Evolutionary conservation across 129 eudicot genomes (phyloP).

Genomic region (Escallonia herrerae): DNA sequence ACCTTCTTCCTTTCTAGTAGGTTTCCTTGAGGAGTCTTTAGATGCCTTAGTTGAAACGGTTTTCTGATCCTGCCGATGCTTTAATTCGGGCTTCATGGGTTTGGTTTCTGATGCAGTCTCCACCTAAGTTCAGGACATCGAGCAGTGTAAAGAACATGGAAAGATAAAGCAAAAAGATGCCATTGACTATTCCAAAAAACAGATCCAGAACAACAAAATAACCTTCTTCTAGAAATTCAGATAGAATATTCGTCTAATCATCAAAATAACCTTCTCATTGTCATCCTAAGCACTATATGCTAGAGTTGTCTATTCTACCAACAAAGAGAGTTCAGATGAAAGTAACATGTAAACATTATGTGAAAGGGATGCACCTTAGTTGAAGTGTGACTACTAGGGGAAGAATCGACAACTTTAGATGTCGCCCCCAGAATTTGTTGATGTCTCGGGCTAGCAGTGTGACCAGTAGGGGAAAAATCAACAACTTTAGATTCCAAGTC

Average conservation of each 20-base stretch:
- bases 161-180: constrained; percentile 3
- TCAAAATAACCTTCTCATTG: neutral
- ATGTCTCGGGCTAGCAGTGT: constrained; percentile 19
- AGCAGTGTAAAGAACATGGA: constrained; percentile 6
- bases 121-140: constrained; percentile 26
- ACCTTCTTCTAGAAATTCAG: neutral
- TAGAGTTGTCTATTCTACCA: neutral
- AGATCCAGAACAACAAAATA: neutral
- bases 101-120: constrained; percentile 28
- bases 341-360: constrained; percentile 4
- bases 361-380: constrained; percentile 32
- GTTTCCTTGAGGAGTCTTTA: constrained; percentile 29
- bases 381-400: constrained; percentile 15
- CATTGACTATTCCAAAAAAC: neutral
- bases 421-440: neutral
- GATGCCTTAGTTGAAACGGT: constrained; percentile 25
- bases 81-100: constrained; percentile 18
- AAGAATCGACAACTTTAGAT: too few species aligned
- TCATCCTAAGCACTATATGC: neutral
- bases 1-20: constrained; percentile 26
- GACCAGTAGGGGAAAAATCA: neutral
- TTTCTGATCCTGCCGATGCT: constrained; percentile 30
- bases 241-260: neutral
- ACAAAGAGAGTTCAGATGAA: neutral
- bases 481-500: too few species aligned